Evolutionary conservation across 2,329 filamentous ascomycete species (phyloP).

Genomic region (Samsoniella hepiali): DNA sequence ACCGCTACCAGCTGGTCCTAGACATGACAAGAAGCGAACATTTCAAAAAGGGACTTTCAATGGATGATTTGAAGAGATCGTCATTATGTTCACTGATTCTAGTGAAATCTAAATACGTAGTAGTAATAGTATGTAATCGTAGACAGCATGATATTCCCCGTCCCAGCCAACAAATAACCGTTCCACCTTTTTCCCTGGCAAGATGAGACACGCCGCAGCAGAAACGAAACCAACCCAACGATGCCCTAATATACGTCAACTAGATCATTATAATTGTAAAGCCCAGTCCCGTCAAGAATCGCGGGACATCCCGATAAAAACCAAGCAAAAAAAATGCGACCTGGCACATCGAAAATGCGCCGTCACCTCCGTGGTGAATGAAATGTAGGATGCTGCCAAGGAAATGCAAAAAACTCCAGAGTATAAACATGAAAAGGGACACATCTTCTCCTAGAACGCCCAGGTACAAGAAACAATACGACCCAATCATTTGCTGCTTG

Average conservation of each 20-base stretch:
- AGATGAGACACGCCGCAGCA: background rate
- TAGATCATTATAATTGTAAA: slow-evolving; percentile 12
- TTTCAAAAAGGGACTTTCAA: background rate
- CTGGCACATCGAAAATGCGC: slow-evolving; percentile 2
- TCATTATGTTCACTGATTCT: slow-evolving; percentile 2
- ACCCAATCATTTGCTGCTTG: slow-evolving; percentile 7
- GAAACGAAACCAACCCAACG: slow-evolving; percentile 3
- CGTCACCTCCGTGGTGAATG: background rate
- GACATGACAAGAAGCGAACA: no score
- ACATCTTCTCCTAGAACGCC: slow-evolving; percentile 23
- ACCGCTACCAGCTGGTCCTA: background rate
- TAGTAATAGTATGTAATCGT: slow-evolving; percentile 15
- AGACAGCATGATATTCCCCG: slow-evolving; percentile 16
- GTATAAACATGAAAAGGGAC: slow-evolving; percentile 9
- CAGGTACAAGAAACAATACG: slow-evolving; percentile 22
- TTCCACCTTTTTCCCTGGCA: slow-evolving; percentile 1
- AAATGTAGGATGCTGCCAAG: slow-evolving; percentile 4
- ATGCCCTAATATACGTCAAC: slow-evolving; percentile 6
- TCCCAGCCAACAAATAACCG: slow-evolving; percentile 4
- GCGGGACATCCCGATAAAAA: background rate
- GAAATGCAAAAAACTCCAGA: slow-evolving; percentile 3
- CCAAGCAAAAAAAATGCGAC: background rate
- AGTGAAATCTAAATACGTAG: slow-evolving; percentile 13
- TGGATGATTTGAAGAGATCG: background rate
- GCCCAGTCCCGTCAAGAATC: background rate